phyloP scores from a whole-genome alignment of 441 rosid genomes.

The Corymbia calophylla region DNA sequence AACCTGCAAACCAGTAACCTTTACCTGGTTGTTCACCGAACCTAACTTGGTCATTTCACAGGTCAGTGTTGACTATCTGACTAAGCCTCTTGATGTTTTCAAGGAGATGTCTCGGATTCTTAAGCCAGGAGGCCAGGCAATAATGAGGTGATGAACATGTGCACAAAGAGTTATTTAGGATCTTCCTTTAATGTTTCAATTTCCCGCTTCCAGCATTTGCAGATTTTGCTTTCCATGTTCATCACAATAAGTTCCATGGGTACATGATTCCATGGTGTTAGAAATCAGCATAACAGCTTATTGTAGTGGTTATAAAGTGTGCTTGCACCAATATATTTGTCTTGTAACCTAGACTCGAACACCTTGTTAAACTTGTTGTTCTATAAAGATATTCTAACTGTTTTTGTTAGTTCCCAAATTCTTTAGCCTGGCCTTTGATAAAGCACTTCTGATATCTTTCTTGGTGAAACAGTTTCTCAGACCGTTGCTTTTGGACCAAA shows the following conservation, averaged over 20 bases:
- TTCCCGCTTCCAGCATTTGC: background rate
- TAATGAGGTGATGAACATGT: conserved; percentile 50
- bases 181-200: background rate
- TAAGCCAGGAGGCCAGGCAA: conserved; percentile 79
- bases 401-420: background rate
- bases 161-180: background rate
- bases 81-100: conserved; percentile 73
- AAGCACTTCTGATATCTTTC: background rate
- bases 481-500: conserved; percentile 89
- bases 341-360: background rate
- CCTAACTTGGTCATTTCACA: conserved; percentile 4
- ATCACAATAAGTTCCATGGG: background rate
- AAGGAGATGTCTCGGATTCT: conserved; percentile 78
- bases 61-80: conserved; percentile 91
- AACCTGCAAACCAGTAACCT: background rate
- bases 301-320: background rate
- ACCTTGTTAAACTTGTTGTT: background rate
- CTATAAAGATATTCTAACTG: background rate
- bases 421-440: background rate
- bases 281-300: background rate
- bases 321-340: background rate
- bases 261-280: background rate
- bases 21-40: background rate
- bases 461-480: conserved; percentile 55
- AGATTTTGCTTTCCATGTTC: background rate